A percentile compares a stretch with the other conserved stretches of the same genome.
Evolutionary conservation across 495 filamentous ascomycete genomes (phyloP).

Genomic region (Penicillium mononematosum): DNA sequence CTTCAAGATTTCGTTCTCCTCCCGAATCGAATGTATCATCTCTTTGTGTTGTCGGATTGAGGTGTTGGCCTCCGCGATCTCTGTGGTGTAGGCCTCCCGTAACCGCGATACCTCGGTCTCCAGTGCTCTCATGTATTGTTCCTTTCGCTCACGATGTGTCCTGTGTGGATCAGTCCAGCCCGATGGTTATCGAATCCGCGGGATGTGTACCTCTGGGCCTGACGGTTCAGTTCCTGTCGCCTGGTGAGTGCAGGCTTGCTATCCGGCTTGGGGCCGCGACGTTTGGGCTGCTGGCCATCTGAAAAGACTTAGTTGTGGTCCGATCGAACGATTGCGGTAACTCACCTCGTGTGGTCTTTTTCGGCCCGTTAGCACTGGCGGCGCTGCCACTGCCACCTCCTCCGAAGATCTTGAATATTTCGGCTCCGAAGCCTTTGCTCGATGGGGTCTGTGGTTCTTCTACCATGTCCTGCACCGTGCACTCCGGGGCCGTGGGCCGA

Average conservation of each 20-base stretch:
- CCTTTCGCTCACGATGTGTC: conserved; percentile 95
- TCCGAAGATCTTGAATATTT: conserved; percentile 41
- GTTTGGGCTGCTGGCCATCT: conserved; percentile 87
- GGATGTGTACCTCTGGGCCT: conserved; percentile 78
- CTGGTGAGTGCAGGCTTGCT: conserved; percentile 93
- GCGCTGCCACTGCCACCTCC: conserved; percentile 8
- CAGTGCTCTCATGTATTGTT: conserved; percentile 89
- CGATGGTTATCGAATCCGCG: not conserved
- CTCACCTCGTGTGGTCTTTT: conserved; percentile 40
- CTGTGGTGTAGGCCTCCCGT: conserved; percentile 47
- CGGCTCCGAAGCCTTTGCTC: conserved; percentile 31
- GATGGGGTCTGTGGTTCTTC: conserved; percentile 29
- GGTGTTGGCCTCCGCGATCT: conserved; percentile 41
- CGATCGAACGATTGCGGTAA: conserved; percentile 1
- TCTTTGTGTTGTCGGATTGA: conserved; percentile 43
- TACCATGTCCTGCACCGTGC: conserved; percentile 18
- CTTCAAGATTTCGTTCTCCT: conserved; percentile 75
- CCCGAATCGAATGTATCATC: conserved; percentile 36
- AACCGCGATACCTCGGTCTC: conserved; percentile 83
- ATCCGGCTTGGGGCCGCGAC: conserved; percentile 92
- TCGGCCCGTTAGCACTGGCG: conserved; percentile 12
- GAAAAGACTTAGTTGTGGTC: conserved; percentile 4
- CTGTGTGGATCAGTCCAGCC: conserved; percentile 38
- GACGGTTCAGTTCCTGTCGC: conserved; percentile 89
- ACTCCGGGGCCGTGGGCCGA: conserved; percentile 18